Evolutionary conservation across 345 rosid genomes (phyloP), one percentile per base, ranked within the genome.

Genomic region (Triadica sebifera): DNA sequence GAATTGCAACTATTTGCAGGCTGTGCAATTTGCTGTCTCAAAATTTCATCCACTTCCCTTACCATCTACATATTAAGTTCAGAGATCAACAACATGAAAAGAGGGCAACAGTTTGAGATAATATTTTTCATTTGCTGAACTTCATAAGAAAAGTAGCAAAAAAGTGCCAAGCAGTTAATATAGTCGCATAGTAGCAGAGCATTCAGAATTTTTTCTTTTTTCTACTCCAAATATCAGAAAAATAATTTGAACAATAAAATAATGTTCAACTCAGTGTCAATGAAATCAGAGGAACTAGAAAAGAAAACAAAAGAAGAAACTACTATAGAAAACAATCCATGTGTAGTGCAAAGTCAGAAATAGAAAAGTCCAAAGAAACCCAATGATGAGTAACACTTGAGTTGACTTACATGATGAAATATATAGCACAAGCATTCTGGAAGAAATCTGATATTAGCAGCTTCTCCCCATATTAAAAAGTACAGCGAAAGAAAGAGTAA

Each of bases 401-500:
- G 1, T 37, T 56, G 57, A 83, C 91, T 85, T 82, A 92, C 98
- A 81, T 95, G 91, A 85, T 95, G 99, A 82, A 93, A 95, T 79
- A 95, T 90, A 88, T 95, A 92, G 89, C 97, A 92, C 80, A 92
- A 78, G 83, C 97, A 92, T 85, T 92, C 97, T 29, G 97, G 97
- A 86, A 92, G 90, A 79, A 86, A 92, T 84, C 97, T 87, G 69
- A 90, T 74, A 77, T 92, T 92, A 75, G 95, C 74, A 79, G 97
- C 97, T 84, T 92, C 97, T 17, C 99, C 99, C 99, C 99, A 95
- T 70, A 95, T 91, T 66, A 90, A 83, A 76, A 86, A 93, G 81
- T 93, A 95, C 82, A 95, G 79, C 51, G 94, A 91, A 69, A 93
- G 84, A 78, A 86, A 90, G 47, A 91, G 91, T 68, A 93, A 20